phyloP scores from a whole-genome alignment of 2,329 filamentous ascomycete species.

The Myrmaecium sp. region DNA sequence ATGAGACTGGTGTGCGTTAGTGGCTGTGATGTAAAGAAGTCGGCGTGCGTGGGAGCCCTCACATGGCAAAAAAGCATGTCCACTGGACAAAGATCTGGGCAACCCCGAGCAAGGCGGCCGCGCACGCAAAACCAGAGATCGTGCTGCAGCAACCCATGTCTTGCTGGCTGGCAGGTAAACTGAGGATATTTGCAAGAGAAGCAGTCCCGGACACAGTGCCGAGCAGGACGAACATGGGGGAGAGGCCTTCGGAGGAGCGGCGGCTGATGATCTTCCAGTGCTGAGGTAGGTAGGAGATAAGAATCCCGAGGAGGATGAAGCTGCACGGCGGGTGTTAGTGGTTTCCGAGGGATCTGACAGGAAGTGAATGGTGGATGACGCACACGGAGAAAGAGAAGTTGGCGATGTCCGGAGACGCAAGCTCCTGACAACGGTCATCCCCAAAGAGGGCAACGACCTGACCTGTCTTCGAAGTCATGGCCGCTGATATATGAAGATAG shows the following conservation, averaged over 20 bases:
- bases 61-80: conserved; percentile 87
- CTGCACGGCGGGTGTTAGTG: conserved; percentile 20
- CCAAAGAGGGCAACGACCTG: no score
- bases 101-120: conserved; percentile 72
- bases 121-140: conserved; percentile 66
- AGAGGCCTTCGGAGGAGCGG: conserved; percentile 81
- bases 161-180: conserved; percentile 62
- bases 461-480: no score
- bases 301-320: conserved; percentile 70
- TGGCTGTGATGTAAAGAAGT: background rate
- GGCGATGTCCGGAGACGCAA: conserved; percentile 32
- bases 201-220: conserved; percentile 79
- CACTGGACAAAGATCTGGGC: conserved; percentile 84
- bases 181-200: conserved; percentile 82
- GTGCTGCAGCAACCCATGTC: conserved; percentile 78
- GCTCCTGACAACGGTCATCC: conserved; percentile 35
- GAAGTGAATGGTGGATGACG: conserved; percentile 7
- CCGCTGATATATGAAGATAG: no score
- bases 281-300: conserved; percentile 87
- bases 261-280: conserved; percentile 80
- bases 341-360: conserved; percentile 4
- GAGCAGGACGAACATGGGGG: conserved; percentile 87
- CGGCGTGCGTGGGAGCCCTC: conserved; percentile 17
- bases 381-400: conserved; percentile 40
- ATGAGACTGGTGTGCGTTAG: conserved; percentile 45